Evolutionary conservation across 768 basidiomycete genomes (phyloP).

Genomic region (Rossbeevera mucosa): DNA sequence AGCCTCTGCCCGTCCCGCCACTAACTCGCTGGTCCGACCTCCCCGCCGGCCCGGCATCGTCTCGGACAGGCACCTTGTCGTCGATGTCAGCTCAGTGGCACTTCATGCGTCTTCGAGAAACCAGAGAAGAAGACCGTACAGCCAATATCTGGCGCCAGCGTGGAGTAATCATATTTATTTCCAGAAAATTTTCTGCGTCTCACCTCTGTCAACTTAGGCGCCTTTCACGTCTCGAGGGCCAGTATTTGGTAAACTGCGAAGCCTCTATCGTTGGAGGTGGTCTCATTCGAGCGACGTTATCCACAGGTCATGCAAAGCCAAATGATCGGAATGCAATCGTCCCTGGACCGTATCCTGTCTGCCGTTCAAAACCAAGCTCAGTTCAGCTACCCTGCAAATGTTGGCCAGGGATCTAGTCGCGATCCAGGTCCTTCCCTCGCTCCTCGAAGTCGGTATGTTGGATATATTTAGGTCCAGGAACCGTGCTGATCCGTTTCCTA

Average conservation of each 20-base stretch:
- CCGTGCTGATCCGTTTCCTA: conserved; percentile 30
- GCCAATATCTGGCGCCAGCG: conserved; percentile 55
- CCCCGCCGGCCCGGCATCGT: conserved; percentile 67
- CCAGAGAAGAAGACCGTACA: conserved; percentile 81
- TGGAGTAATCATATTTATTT: conserved; percentile 54
- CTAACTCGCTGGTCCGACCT: conserved; percentile 60
- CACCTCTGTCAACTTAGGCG: conserved; percentile 46
- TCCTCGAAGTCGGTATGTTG: conserved; percentile 31
- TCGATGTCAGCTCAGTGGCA: conserved; percentile 80
- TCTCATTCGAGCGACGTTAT: background rate
- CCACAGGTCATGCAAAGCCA: conserved; percentile 84
- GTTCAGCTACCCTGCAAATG: conserved; percentile 17
- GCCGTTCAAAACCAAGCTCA: conserved; percentile 50
- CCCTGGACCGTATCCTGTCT: conserved; percentile 75
- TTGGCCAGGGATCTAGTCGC: conserved; percentile 20
- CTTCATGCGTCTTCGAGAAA: conserved; percentile 82
- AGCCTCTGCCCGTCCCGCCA: conserved; percentile 39
- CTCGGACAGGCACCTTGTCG: conserved; percentile 76
- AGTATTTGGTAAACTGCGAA: conserved; percentile 59
- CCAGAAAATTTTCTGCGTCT: conserved; percentile 7
- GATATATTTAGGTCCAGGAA: conserved; percentile 20
- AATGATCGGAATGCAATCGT: conserved; percentile 92
- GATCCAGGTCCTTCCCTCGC: conserved; percentile 27
- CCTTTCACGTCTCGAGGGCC: conserved; percentile 78
- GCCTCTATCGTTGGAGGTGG: background rate